Percentiles rank a stretch among this genome's conserved stretches.
phyloP scores from a whole-genome alignment of 2,329 filamentous ascomycete genomes.

The Fusarium euwallaceae region DNA sequence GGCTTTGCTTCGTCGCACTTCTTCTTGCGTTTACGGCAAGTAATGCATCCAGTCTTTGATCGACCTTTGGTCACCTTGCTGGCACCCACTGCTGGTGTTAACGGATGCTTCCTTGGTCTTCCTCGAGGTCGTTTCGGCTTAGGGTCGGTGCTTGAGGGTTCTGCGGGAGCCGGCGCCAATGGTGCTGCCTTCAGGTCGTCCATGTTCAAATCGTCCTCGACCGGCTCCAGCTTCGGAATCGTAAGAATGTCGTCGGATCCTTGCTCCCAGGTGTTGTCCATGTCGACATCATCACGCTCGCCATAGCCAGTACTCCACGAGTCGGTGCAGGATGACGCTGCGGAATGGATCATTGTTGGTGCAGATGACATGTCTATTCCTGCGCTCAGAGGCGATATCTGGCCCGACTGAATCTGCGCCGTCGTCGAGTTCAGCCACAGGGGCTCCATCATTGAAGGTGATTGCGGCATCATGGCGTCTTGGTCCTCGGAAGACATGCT shows the following conservation, averaged over 20 bases:
- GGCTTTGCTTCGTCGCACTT: slow-evolving; percentile 79
- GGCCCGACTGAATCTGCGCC: slow-evolving; percentile 57
- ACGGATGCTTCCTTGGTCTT: slow-evolving; percentile 84
- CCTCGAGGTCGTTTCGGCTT: slow-evolving; percentile 78
- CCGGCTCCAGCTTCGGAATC: slow-evolving; percentile 69
- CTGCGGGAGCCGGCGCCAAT: slow-evolving; percentile 36
- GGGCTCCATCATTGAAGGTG: slow-evolving; percentile 51
- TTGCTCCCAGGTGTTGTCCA: slow-evolving; percentile 63
- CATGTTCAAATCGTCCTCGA: slow-evolving; percentile 68
- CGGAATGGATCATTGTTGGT: slow-evolving; percentile 60
- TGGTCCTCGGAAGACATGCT: slow-evolving; percentile 59
- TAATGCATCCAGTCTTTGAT: slow-evolving; percentile 77
- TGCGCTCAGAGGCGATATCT: slow-evolving; percentile 67
- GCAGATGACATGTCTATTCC: slow-evolving; percentile 60
- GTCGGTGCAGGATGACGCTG: slow-evolving; percentile 61
- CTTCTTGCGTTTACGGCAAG: slow-evolving; percentile 77
- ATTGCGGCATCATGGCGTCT: slow-evolving; percentile 46
- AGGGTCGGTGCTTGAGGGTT: slow-evolving; percentile 44
- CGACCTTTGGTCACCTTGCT: slow-evolving; percentile 83
- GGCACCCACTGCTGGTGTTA: slow-evolving; percentile 67
- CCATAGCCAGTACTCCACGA: slow-evolving; percentile 60
- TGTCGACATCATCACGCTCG: slow-evolving; percentile 55
- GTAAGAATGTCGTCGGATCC: slow-evolving; percentile 60
- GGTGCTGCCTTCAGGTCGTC: slow-evolving; percentile 63
- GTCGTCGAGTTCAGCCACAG: slow-evolving; percentile 46